Base-by-base conservation (phyloP, 768 basidiomycete genomes). In the Panus rudis region DNA sequence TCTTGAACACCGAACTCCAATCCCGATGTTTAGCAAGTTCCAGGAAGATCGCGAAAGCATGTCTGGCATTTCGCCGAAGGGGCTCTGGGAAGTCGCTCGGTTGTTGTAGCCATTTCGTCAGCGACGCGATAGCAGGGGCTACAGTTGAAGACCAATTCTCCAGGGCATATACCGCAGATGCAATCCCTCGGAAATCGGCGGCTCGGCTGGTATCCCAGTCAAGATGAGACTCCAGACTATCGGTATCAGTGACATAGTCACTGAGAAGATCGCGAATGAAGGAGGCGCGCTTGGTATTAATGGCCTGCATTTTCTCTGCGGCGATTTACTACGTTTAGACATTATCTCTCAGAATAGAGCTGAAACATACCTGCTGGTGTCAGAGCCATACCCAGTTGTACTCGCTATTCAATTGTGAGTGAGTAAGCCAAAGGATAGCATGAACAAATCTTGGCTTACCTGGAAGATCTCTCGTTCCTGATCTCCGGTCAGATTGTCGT, bases 301-400 rank as follows among this genome's bases (percentile, higher is more conserved):
- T 65, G 0, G 84, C 84, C 54, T 84, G 79, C 10, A 89, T 64
- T 56, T 81, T 81, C 55, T 88, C 85, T 72, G 59, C 37, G 17
- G n/a, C n/a, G n/a, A n/a, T n/a, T n/a, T n/a, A 8, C 26, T 4
- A 40, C 10, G 26, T 3, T 52, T 14, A 52, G 46, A 25, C 12
- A 31, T 28, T 22, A 24, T 13, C 13, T 12, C 14, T 22, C 8
- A 34, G 13, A 7, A 20, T 22, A 14, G 13, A 26, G 26, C 32
- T 14, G 11, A 41, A 23, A 8, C 66, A 25, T 44, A 75, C 78
- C 81, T 49, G 81, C 78, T 4, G 80, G 79, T 0, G 83, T 86
- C 23, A 86, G 65, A 0, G 85, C 83, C 71, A 88, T 80, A 6
- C 85, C 85, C 3, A 84, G 68, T 60, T 87, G 85, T 6, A 88